Evolutionary conservation across 805 yeast genomes (phyloP), one percentile per base, ranked within the genome.

Genomic region (Candida ipomoeae): DNA sequence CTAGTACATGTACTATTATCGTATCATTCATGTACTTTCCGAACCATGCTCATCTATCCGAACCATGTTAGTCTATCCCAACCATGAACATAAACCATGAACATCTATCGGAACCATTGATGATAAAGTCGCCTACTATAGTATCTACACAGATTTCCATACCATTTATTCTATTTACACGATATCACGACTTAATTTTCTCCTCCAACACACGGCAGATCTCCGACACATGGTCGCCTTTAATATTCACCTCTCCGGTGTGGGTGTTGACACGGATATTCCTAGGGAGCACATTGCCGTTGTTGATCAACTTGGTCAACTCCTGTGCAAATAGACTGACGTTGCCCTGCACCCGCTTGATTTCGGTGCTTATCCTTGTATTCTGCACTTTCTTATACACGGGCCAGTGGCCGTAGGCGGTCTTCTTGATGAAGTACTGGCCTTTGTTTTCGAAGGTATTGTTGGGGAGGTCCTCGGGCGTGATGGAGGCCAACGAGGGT

Each of bases 391-490:
- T 89, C 48, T 79, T 74, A 69, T 89, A 89, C 1, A 89, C 87
- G n/a, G 96, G 96, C 63, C 90, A 73, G 62, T 85, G 82, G 4
- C 92, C 89, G 43, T 70, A 74, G 14, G 77, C 67, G 6, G 88
- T 75, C 64, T 85, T 82, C 20, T 67, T 55, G 32, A 80, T 62
- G 59, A 58, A 62, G 58, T 80, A 80, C 23, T 44, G 55, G 42
- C 68, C 66, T 6, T 69, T 62, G 20, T 48, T 53, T 44, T 71
- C 75, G 52, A 64, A 75, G 35, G 67, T 71, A 46, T 57, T 58
- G 49, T 58, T 58, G 40, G 58, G 59, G 20, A 58, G 58, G 26
- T 56, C 51, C 6, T 46, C 41, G 17, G 56, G 53, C n/a, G 54
- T 15, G 23, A 57, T 46, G 10, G 59, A 41, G 13, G 42, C 17